Conservation (phyloP, 1,139 yeast species). For the Hyphopichia wangnamkhiaoensis region DNA sequence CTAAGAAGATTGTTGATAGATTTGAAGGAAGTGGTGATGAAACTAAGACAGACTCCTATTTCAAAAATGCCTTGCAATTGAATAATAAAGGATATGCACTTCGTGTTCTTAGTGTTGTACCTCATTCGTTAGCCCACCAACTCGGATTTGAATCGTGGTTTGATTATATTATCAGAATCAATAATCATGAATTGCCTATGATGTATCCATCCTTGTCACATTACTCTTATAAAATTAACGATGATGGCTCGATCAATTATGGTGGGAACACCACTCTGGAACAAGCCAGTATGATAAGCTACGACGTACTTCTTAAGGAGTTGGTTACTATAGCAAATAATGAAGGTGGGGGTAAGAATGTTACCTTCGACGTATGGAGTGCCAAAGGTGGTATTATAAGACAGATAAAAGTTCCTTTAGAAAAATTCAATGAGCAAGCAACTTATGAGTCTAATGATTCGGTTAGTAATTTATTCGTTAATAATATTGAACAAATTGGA, state of each 20-base stretch:
- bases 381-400: conserved; percentile 83
- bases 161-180: conserved; percentile 77
- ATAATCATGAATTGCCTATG: conserved; percentile 72
- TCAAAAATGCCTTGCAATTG: conserved; percentile 41
- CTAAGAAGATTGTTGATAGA: conserved; percentile 77
- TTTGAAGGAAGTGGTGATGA: conserved; percentile 53
- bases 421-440: conserved; percentile 13
- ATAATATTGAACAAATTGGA: conserved; percentile 50
- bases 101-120: conserved; percentile 41
- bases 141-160: conserved; percentile 74
- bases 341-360: conserved; percentile 25
- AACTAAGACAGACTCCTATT: conserved; percentile 49
- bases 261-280: conserved; percentile 37
- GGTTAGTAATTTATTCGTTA: conserved; percentile 17
- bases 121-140: conserved; percentile 40
- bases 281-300: conserved; percentile 40
- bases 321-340: conserved; percentile 35
- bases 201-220: conserved; percentile 33
- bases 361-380: conserved; percentile 76
- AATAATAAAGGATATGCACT: conserved; percentile 48
- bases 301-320: conserved; percentile 36
- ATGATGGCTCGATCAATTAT: conserved; percentile 45
- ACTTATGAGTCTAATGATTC: conserved; percentile 8
- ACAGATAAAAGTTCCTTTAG: conserved; percentile 48
- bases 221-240: conserved; percentile 37